Evolutionary conservation across 495 filamentous ascomycete genomes (phyloP).

Genomic region (Parachaetomium inaequale): DNA sequence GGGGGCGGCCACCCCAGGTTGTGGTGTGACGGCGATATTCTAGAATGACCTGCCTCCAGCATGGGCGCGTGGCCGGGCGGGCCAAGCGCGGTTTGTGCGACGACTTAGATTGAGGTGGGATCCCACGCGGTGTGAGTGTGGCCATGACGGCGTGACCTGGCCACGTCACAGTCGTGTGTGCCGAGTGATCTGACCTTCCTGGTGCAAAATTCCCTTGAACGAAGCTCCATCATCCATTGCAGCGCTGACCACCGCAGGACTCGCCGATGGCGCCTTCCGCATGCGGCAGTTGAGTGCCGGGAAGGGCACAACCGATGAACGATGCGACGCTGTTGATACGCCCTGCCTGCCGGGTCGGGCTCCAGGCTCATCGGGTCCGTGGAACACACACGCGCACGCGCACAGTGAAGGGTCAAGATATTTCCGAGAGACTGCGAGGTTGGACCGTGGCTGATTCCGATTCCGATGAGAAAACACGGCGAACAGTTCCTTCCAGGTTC

Average conservation of each 20-base stretch:
- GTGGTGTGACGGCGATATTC: background rate
- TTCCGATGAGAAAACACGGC: too few relatives aligned
- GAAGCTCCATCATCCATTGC: too few relatives aligned
- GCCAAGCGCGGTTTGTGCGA: background rate
- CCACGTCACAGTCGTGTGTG: background rate
- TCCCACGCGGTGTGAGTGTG: background rate
- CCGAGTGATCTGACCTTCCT: background rate
- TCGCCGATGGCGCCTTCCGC: background rate
- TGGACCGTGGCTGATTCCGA: too few relatives aligned
- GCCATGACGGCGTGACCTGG: background rate
- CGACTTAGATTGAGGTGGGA: background rate
- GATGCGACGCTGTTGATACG: constrained; percentile 1
- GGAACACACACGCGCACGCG: too few relatives aligned
- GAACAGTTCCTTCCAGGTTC: too few relatives aligned
- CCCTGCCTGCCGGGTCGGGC: background rate
- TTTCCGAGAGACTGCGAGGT: too few relatives aligned
- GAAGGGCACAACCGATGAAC: background rate
- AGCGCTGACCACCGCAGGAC: background rate
- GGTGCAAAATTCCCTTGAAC: background rate
- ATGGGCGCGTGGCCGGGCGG: too few relatives aligned
- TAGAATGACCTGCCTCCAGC: background rate
- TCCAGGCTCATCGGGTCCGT: too few relatives aligned
- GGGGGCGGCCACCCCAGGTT: too few relatives aligned
- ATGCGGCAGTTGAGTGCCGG: constrained; percentile 1
- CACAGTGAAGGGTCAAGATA: too few relatives aligned